Conservation (phyloP, 371 early-diverging fungal genomes). For the Modicella reniformis region DNA sequence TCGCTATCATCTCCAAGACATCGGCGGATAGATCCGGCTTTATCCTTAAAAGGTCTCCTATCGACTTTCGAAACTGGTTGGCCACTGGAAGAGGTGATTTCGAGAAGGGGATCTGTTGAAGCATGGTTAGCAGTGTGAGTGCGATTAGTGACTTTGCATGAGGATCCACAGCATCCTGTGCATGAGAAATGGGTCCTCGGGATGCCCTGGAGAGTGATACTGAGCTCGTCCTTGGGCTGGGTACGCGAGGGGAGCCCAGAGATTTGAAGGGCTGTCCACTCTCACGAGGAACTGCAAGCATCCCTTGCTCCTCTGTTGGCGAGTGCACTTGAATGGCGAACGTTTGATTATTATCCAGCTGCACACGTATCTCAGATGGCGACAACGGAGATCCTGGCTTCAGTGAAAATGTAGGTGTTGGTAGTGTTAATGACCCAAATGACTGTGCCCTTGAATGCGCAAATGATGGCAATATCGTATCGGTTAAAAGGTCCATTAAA, state of each 20-base stretch:
- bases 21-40: slow-evolving; percentile 68
- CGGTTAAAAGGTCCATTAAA: slow-evolving; percentile 39
- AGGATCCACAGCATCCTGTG: slow-evolving; percentile 32
- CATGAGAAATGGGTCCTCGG: slow-evolving; percentile 17
- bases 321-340: slow-evolving; percentile 54
- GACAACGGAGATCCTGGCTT: slow-evolving; percentile 23
- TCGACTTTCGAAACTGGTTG: slow-evolving; percentile 61
- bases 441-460: slow-evolving; percentile 30
- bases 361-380: slow-evolving; percentile 50
- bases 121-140: slow-evolving; percentile 32
- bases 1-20: slow-evolving; percentile 62
- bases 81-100: slow-evolving; percentile 45
- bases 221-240: slow-evolving; percentile 27
- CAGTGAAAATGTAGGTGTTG: slow-evolving; percentile 11
- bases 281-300: slow-evolving; percentile 28
- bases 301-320: slow-evolving; percentile 46
- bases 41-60: slow-evolving; percentile 59
- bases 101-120: slow-evolving; percentile 39
- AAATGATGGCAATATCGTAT: slow-evolving; percentile 45
- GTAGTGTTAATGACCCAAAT: not conserved
- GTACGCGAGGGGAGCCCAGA: slow-evolving; percentile 20
- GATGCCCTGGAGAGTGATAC: slow-evolving; percentile 18
- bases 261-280: slow-evolving; percentile 20
- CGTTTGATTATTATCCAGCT: slow-evolving; percentile 47
- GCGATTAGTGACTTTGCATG: slow-evolving; percentile 42